Evolutionary conservation across 805 yeast species (phyloP), one percentile per base, ranked within the genome.

Genomic region (Yarrowia sp.): DNA sequence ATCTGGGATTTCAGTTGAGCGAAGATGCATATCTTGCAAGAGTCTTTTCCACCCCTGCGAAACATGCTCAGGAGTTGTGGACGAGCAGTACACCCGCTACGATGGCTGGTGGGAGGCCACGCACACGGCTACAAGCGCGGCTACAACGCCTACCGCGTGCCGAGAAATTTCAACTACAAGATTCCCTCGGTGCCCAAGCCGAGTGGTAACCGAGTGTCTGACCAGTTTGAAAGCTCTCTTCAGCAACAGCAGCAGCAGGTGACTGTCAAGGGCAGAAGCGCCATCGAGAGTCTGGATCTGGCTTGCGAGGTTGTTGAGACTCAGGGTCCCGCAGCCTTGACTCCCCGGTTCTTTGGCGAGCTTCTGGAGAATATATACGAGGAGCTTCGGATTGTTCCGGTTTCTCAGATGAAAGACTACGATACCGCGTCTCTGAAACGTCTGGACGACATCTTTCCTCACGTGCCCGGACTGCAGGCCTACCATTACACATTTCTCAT

Each of bases 21-120:
- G 2, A 26, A 26, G 52, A 38, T 19, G 59, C 42, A 53, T 2
- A 45, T 38, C 64, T 26, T 41, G n/a, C 32, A 11, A 26, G 45
- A 5, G 35, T 53, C 59, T 53, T 38, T 26, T 53, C 45, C 40
- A 19, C 59, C 43, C 32, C 32, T 26, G 32, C 59, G 56, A 52
- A 53, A 50, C 26, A 56, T 56, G 64, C 49, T 56, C 42, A 22
- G 64, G 64, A 56, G 64, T 41, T 42, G 40, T n/a, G 48, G 48
- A 41, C 49, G 64, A 41, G 64, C 64, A n/a, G 64, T 10, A 10
- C 42, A 26, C 9, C 49, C 64, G 49, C 49, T 43, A 3, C 15
- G 15, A 26, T 49, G 64, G 26, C 64, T 56, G 15, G 40, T 52
- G 15, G 8, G 43, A 35, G 52, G 45, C 42, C 65, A 59, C 10